Conservation (phyloP, 805 yeast species). For the Candida xiaguanensis region DNA sequence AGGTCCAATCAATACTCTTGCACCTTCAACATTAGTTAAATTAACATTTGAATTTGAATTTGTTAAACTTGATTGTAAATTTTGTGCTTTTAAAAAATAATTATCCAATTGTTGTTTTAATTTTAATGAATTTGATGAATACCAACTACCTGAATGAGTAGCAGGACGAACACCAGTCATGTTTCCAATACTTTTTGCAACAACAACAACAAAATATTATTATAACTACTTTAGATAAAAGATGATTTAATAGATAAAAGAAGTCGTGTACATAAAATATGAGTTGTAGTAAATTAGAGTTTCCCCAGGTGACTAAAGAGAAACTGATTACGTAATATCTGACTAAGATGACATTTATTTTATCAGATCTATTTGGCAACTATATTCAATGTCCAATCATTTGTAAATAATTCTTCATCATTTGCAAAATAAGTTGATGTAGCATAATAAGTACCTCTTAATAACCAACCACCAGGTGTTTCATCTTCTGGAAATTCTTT, state of each 20-base stretch:
- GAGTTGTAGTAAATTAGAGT: too few relatives aligned
- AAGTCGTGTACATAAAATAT: background rate
- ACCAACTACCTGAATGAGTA: slow-evolving; percentile 93
- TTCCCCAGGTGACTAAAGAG: background rate
- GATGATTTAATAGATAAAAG: background rate
- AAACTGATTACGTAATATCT: too few relatives aligned
- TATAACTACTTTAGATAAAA: background rate
- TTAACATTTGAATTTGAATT: slow-evolving; percentile 52
- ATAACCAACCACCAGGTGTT: slow-evolving; percentile 37
- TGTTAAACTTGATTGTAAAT: background rate
- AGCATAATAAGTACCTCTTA: slow-evolving; percentile 32
- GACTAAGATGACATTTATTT: too few relatives aligned
- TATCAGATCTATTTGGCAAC: slow-evolving; percentile 11
- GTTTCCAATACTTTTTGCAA: background rate
- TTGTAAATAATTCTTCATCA: slow-evolving; percentile 24
- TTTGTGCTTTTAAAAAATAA: slow-evolving; percentile 36
- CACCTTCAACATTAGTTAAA: slow-evolving; percentile 30
- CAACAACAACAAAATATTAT: background rate
- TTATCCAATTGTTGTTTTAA: slow-evolving; percentile 50
- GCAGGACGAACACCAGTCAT: slow-evolving; percentile 48
- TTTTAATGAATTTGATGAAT: slow-evolving; percentile 41
- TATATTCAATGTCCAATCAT: slow-evolving; percentile 35
- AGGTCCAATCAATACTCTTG: slow-evolving; percentile 41
- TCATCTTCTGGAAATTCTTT: slow-evolving; percentile 29
- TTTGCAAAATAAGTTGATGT: slow-evolving; percentile 31